phyloP scores from a whole-genome alignment of 805 yeast species.

The Wickerhamiella musiphila region DNA sequence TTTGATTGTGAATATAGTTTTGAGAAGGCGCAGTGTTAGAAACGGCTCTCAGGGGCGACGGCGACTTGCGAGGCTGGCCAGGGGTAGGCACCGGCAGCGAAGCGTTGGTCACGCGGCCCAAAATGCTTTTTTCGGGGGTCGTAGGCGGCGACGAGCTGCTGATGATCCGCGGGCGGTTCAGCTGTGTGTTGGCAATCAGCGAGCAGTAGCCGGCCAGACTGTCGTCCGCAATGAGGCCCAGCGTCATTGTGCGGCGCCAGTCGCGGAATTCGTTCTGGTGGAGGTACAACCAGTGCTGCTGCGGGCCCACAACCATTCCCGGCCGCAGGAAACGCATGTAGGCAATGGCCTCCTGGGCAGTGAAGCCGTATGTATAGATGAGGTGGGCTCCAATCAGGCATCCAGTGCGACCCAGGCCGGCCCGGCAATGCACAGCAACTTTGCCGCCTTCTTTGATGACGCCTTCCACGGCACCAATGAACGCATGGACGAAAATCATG shows the following conservation, averaged over 20 bases:
- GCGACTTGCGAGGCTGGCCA: slow-evolving; percentile 78
- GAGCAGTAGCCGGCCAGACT: slow-evolving; percentile 23
- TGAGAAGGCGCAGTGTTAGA: slow-evolving; percentile 5
- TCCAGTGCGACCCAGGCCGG: slow-evolving; percentile 95
- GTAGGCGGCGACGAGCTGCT: slow-evolving; percentile 29
- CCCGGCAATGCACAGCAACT: slow-evolving; percentile 98
- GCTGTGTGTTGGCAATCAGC: slow-evolving; percentile 17
- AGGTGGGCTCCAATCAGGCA: slow-evolving; percentile 94
- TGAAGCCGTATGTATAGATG: slow-evolving; percentile 90
- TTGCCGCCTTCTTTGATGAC: slow-evolving; percentile 74
- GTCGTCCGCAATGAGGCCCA: slow-evolving; percentile 45
- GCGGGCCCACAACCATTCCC: slow-evolving; percentile 99
- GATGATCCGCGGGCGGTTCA: slow-evolving; percentile 1
- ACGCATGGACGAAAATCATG: slow-evolving; percentile 77
- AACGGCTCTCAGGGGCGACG: slow-evolving; percentile 8
- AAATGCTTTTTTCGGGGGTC: slow-evolving; percentile 65
- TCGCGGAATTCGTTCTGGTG: slow-evolving; percentile 93
- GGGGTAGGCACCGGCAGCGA: slow-evolving; percentile 89
- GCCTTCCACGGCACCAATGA: slow-evolving; percentile 89
- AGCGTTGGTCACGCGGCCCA: slow-evolving; percentile 46
- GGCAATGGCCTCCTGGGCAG: slow-evolving; percentile 92
- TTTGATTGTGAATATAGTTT: slow-evolving; percentile 1
- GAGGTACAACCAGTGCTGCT: slow-evolving; percentile 94
- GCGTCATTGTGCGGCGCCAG: slow-evolving; percentile 83
- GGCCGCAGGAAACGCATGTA: slow-evolving; percentile 94